phyloP scores from a whole-genome alignment of 345 rosid genomes.

The Sapria himalayana region DNA sequence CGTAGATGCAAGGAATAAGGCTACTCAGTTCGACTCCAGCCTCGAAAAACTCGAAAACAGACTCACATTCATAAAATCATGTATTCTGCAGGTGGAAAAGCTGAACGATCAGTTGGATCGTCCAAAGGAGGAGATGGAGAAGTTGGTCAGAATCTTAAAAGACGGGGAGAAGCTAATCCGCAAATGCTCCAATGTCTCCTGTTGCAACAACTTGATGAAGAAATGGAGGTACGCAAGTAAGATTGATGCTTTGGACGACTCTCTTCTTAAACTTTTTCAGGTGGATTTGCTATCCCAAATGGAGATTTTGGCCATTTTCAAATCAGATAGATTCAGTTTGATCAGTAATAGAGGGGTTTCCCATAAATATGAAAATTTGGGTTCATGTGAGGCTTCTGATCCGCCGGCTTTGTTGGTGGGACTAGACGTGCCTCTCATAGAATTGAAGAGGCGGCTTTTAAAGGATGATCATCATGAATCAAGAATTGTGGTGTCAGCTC shows the following conservation, averaged over 20 bases:
- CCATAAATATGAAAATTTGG: too few relatives aligned
- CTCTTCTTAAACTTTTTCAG: conserved; percentile 7
- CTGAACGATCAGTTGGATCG: conserved; percentile 5
- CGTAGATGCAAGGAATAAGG: too few relatives aligned
- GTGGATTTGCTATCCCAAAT: conserved; percentile 10
- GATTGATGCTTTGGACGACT: conserved; percentile 7
- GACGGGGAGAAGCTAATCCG: conserved; percentile 6
- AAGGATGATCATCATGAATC: conserved; percentile 2
- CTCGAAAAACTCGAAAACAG: too few relatives aligned
- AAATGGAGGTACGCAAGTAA: conserved; percentile 1
- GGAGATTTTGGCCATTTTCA: too few relatives aligned
- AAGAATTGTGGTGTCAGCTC: conserved; percentile 23
- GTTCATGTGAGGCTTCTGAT: conserved; percentile 15
- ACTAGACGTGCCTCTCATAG: conserved; percentile 16
- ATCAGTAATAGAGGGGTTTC: too few relatives aligned
- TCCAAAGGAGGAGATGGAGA: conserved; percentile 4
- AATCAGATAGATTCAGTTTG: too few relatives aligned
- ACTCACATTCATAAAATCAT: too few relatives aligned
- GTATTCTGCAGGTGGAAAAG: too few relatives aligned
- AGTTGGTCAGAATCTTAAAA: neutral
- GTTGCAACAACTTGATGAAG: neutral
- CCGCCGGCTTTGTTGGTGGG: conserved; percentile 15
- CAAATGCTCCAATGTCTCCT: conserved; percentile 1
- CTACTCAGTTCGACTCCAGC: too few relatives aligned
- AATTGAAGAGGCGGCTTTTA: conserved; percentile 21